Conservation (phyloP, 108 stramenopile genomes). For the Conticribra weissflogii region DNA sequence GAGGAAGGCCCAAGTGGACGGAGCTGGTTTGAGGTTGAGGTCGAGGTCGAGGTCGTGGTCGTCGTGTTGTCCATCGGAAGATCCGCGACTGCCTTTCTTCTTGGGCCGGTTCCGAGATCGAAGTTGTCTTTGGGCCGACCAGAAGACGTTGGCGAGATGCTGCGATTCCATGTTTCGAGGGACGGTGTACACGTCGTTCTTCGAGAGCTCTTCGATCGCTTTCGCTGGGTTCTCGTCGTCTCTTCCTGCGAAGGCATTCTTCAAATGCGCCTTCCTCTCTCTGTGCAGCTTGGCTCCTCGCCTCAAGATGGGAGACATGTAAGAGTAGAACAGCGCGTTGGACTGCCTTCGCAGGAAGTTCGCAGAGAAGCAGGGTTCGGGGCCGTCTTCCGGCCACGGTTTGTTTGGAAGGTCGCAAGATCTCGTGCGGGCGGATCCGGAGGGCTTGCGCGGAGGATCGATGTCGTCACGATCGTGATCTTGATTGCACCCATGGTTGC, state of each 20-base stretch:
- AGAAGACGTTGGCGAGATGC: slow-evolving; percentile 16
- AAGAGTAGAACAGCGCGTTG: slow-evolving; percentile 48
- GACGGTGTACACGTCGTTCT: slow-evolving; percentile 59
- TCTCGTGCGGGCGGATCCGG: too few species aligned
- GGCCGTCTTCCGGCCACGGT: slow-evolving; percentile 24
- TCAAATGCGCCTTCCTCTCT: not conserved
- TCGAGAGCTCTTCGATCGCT: slow-evolving; percentile 34
- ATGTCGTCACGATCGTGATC: too few species aligned
- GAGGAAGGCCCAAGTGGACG: slow-evolving; percentile 15
- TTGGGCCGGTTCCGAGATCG: too few species aligned
- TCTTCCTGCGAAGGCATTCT: slow-evolving; percentile 7
- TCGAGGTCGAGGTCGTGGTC: too few species aligned
- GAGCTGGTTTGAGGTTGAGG: not conserved
- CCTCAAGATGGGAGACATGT: slow-evolving; percentile 52
- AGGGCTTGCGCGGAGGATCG: too few species aligned
- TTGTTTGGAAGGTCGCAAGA: too few species aligned
- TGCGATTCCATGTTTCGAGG: slow-evolving; percentile 53
- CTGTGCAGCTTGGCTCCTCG: slow-evolving; percentile 37
- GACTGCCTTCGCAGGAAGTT: not conserved
- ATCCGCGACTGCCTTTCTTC: too few species aligned
- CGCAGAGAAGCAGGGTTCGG: not conserved
- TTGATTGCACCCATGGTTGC: too few species aligned
- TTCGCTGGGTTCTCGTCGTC: slow-evolving; percentile 3
- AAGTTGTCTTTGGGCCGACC: slow-evolving; percentile 16
- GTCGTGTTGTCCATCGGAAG: not conserved